Percentiles rank a stretch among this genome's conserved stretches.
Conservation (phyloP, 768 basidiomycete genomes). For the Kwoniella heveanensis region DNA sequence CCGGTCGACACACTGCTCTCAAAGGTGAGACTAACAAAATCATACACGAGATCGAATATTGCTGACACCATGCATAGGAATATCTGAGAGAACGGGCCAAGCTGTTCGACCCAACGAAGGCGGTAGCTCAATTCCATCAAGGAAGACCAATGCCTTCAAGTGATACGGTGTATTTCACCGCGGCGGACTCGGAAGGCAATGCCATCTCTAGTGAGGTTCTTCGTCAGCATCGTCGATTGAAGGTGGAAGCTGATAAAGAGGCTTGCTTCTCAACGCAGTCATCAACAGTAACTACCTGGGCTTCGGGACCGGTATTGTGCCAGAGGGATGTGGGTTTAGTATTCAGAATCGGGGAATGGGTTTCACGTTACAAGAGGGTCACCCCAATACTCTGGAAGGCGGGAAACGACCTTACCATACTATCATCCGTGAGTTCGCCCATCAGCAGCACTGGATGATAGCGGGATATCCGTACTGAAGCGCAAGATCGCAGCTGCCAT, state of each 20-base stretch:
- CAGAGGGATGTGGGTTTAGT: constrained; percentile 88
- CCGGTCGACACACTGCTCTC: constrained; percentile 78
- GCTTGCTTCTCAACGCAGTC: constrained; percentile 5
- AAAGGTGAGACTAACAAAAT: constrained; percentile 61
- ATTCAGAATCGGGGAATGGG: constrained; percentile 85
- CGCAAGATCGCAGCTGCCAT: constrained; percentile 26
- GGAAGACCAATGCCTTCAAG: constrained; percentile 82
- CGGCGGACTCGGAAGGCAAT: constrained; percentile 59
- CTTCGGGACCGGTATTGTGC: constrained; percentile 83
- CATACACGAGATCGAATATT: not conserved
- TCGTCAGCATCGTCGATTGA: not conserved
- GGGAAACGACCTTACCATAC: constrained; percentile 29
- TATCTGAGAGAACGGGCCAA: constrained; percentile 77
- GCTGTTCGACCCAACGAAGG: constrained; percentile 69
- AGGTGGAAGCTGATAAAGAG: not conserved
- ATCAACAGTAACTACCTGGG: constrained; percentile 81
- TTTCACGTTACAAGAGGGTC: constrained; percentile 72
- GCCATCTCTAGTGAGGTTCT: constrained; percentile 33
- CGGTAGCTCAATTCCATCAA: constrained; percentile 68
- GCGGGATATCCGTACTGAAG: not conserved
- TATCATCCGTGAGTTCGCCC: constrained; percentile 31
- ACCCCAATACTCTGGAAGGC: constrained; percentile 80
- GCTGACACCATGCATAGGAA: constrained; percentile 60
- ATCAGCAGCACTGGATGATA: too few relatives aligned
- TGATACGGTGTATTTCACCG: constrained; percentile 90